Conservation (phyloP, 306 rosid genomes). For the Boehmeria nivea region DNA sequence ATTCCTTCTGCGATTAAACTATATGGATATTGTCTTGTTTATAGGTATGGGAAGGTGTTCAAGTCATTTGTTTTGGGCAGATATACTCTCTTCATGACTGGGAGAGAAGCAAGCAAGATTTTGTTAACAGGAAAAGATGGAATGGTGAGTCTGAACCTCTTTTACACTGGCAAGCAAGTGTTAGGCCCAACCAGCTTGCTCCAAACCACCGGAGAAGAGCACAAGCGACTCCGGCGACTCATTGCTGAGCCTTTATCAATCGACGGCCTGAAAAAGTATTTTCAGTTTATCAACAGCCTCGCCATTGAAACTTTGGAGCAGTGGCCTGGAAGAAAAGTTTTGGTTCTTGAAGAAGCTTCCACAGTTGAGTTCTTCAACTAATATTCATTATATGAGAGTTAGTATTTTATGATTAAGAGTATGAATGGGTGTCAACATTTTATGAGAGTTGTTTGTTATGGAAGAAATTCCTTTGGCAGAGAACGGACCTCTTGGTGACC, state of each 20-base stretch:
- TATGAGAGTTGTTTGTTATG: too few relatives aligned
- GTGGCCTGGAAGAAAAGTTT: slow-evolving; percentile 51
- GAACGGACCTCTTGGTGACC: too few relatives aligned
- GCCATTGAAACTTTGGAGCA: slow-evolving; percentile 57
- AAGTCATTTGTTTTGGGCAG: slow-evolving; percentile 73
- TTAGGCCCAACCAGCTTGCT: slow-evolving; percentile 79
- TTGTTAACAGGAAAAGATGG: slow-evolving; percentile 74
- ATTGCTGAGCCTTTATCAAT: slow-evolving; percentile 72
- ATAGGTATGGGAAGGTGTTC: slow-evolving; percentile 80
- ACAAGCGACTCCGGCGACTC: slow-evolving; percentile 65
- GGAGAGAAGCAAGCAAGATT: slow-evolving; percentile 79
- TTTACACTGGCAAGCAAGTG: slow-evolving; percentile 71
- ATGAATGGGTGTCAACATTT: too few relatives aligned
- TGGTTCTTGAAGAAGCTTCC: slow-evolving; percentile 76
- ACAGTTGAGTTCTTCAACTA: slow-evolving; percentile 53
- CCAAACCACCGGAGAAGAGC: slow-evolving; percentile 72
- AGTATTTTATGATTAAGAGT: too few relatives aligned
- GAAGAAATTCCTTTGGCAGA: too few relatives aligned
- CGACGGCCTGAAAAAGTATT: slow-evolving; percentile 71
- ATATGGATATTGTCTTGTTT: background rate
- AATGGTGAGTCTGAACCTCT: slow-evolving; percentile 74
- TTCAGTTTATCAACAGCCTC: slow-evolving; percentile 60
- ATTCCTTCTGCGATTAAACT: background rate
- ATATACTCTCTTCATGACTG: slow-evolving; percentile 74
- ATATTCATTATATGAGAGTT: too few relatives aligned